Evolutionary conservation across 331 rosid genomes (phyloP).

Genomic region (Dryas integrifolia): DNA sequence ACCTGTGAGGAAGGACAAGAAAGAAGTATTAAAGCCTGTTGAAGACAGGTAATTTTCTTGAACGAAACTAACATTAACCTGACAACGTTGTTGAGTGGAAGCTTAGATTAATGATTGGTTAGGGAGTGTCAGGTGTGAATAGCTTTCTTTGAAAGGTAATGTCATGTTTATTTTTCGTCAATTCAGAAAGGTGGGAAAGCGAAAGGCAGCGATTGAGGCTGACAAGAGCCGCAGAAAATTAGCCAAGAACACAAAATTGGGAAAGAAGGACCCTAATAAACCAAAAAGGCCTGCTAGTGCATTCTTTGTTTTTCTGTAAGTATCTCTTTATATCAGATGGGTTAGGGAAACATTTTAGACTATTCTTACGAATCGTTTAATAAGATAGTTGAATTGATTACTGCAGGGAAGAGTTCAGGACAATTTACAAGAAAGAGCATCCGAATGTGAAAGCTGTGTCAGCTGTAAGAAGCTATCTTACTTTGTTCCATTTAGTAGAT

Average conservation of each 20-base stretch:
- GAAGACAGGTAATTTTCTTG: conserved; percentile 24
- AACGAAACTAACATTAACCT: neutral
- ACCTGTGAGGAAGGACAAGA: conserved; percentile 30
- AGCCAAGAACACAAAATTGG: conserved; percentile 33
- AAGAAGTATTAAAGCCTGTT: conserved; percentile 30
- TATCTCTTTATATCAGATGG: neutral
- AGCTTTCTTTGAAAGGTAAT: neutral
- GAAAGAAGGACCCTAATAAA: conserved; percentile 32
- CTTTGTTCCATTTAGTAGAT: neutral
- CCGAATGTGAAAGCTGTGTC: conserved; percentile 40
- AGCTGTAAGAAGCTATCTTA: conserved; percentile 29
- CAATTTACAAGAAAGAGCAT: conserved; percentile 32
- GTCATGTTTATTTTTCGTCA: neutral
- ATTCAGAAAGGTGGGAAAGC: conserved; percentile 34
- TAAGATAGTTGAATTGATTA: neutral
- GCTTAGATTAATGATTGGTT: neutral
- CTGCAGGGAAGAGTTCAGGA: conserved; percentile 36
- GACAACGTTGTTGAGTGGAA: neutral
- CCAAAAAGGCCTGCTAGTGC: conserved; percentile 38
- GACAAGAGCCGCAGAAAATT: conserved; percentile 28
- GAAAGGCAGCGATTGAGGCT: conserved; percentile 35
- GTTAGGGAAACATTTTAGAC: neutral
- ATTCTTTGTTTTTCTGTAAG: conserved; percentile 39
- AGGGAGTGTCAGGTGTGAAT: neutral
- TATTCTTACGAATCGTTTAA: neutral